Percentiles rank a stretch among this genome's conserved stretches.
Evolutionary conservation across 192 early-diverging fungal species (phyloP).

Genomic region (Coemansia sp.): DNA sequence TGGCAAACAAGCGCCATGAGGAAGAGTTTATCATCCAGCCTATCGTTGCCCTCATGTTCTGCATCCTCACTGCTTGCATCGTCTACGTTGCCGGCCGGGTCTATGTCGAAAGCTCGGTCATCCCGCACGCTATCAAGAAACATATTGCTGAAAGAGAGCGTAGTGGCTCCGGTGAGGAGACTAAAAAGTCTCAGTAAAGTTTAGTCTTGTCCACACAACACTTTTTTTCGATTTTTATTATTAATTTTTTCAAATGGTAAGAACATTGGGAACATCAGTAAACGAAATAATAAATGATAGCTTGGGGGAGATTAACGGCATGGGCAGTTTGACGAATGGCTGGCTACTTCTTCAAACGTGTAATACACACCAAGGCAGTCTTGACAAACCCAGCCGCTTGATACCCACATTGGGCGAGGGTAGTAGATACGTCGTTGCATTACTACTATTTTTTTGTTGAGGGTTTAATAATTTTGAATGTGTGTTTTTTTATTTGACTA

Average conservation of each 20-base stretch:
- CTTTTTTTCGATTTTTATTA: too few relatives aligned
- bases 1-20: constrained; percentile 47
- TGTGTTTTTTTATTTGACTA: not conserved
- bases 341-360: constrained; percentile 46
- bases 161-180: not conserved
- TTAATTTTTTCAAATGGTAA: not conserved
- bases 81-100: constrained; percentile 56
- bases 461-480: not conserved
- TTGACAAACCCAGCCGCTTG: constrained; percentile 42
- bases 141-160: constrained; percentile 6
- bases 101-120: constrained; percentile 50
- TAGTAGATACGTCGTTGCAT: not conserved
- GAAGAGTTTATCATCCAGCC: constrained; percentile 54
- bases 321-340: constrained; percentile 38
- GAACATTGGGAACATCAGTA: not conserved
- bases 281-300: not conserved
- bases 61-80: constrained; percentile 46
- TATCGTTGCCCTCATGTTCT: constrained; percentile 51
- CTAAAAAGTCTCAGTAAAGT: constrained; percentile 31
- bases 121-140: constrained; percentile 26
- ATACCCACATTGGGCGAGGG: not conserved
- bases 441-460: not conserved
- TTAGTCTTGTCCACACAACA: not conserved
- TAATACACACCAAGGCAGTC: constrained; percentile 43
- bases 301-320: constrained; percentile 8